phyloP scores from a whole-genome alignment of 371 early-diverging fungal species.

The Mortierella sp. region DNA sequence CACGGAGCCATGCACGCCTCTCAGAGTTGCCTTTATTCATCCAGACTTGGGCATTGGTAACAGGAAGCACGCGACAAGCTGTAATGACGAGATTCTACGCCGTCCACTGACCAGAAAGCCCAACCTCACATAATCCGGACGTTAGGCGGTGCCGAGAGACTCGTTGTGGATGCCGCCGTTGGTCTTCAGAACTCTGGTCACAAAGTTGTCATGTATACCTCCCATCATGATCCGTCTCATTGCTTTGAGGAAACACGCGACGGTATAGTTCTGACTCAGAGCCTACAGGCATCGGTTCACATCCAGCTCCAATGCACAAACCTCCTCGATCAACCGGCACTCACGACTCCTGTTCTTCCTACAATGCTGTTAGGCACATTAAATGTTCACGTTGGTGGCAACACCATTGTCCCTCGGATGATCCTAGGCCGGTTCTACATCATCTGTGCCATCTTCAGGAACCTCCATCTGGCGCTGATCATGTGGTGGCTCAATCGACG shows the following conservation, averaged over 20 bases:
- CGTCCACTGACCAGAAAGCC: too few species aligned
- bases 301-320: too few species aligned
- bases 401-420: slow-evolving; percentile 75
- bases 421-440: slow-evolving; percentile 79
- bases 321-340: too few species aligned
- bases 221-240: slow-evolving; percentile 89
- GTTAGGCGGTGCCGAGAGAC: slow-evolving; percentile 93
- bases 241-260: slow-evolving; percentile 94
- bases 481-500: slow-evolving; percentile 57
- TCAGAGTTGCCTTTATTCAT: slow-evolving; percentile 84
- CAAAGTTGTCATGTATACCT: slow-evolving; percentile 84
- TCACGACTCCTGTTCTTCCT: neutral
- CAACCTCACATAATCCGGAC: too few species aligned
- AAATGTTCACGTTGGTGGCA: slow-evolving; percentile 76
- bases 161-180: slow-evolving; percentile 94
- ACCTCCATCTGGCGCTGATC: slow-evolving; percentile 71
- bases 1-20: slow-evolving; percentile 19
- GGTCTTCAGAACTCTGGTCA: slow-evolving; percentile 86
- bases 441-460: slow-evolving; percentile 85
- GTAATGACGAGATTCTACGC: too few species aligned
- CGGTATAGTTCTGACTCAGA: too few species aligned
- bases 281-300: neutral
- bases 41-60: slow-evolving; percentile 92
- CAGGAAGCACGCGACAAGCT: neutral
- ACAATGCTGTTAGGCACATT: slow-evolving; percentile 77